These are phyloP conservation scores for Mycena galericulata DNA, from an alignment of 768 basidiomycete species.

Conservation along the genomic window DNA sequence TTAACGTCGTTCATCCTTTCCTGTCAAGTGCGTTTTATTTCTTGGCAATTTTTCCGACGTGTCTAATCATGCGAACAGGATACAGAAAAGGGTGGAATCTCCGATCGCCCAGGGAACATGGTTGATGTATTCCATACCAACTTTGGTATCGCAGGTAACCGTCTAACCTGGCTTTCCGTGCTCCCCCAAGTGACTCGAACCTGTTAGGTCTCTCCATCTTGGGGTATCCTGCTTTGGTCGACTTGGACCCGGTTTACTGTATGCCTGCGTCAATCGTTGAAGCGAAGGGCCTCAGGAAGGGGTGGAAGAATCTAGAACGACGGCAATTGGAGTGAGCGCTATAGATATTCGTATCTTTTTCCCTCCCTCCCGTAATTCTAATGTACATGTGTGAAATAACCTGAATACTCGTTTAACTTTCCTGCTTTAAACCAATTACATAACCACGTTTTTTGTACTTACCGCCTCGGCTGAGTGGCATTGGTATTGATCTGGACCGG, in stretches of 20 bases:
- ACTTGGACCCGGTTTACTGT: slow-evolving; percentile 95
- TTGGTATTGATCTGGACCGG: too few relatives aligned
- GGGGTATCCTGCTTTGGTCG: slow-evolving; percentile 85
- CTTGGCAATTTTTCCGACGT: neutral
- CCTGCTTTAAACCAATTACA: too few relatives aligned
- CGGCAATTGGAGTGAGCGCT: slow-evolving; percentile 25
- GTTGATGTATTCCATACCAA: slow-evolving; percentile 97
- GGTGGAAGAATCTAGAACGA: slow-evolving; percentile 68
- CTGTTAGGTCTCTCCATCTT: slow-evolving; percentile 83
- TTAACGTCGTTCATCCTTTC: slow-evolving; percentile 86
- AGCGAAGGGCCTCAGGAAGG: slow-evolving; percentile 74
- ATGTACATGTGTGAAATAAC: neutral
- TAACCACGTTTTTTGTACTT: too few relatives aligned
- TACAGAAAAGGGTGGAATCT: slow-evolving; percentile 90
- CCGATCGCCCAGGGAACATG: slow-evolving; percentile 94
- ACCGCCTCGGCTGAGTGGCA: too few relatives aligned
- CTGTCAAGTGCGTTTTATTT: slow-evolving; percentile 70
- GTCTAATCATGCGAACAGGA: slow-evolving; percentile 64
- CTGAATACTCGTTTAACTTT: too few relatives aligned
- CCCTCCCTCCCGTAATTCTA: neutral
- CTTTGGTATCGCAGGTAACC: slow-evolving; percentile 88
- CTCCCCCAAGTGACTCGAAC: neutral
- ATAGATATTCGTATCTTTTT: too few relatives aligned
- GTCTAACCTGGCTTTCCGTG: slow-evolving; percentile 8
- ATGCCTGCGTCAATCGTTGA: slow-evolving; percentile 89